Conservation (phyloP, 1,139 yeast genomes). For the Maudiozyma humilis region DNA sequence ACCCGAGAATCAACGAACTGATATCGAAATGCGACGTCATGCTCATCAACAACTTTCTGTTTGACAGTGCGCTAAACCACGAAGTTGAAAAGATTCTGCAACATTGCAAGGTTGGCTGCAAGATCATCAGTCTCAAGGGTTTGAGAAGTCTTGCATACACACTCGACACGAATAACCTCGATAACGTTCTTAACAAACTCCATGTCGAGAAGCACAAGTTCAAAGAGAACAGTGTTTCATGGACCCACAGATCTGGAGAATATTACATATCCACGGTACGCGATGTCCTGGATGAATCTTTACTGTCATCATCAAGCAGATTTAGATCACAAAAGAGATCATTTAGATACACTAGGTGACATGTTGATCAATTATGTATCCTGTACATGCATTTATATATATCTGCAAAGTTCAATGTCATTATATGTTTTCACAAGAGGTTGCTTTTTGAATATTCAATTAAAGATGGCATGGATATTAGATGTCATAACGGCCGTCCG, state of each 20-base stretch:
- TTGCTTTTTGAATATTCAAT: no score
- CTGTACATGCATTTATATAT: not conserved
- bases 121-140: slow-evolving; percentile 69
- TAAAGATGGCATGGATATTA: no score
- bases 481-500: no score
- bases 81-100: slow-evolving; percentile 58
- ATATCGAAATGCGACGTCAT: slow-evolving; percentile 63
- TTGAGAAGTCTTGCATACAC: slow-evolving; percentile 46
- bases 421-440: not conserved
- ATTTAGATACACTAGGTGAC: slow-evolving; percentile 24
- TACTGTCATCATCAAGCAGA: slow-evolving; percentile 29
- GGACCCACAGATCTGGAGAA: slow-evolving; percentile 77
- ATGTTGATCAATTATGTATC: no score
- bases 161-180: slow-evolving; percentile 46
- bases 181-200: slow-evolving; percentile 56
- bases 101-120: slow-evolving; percentile 65
- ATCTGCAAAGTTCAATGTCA: not conserved
- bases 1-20: slow-evolving; percentile 44
- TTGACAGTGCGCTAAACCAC: slow-evolving; percentile 63
- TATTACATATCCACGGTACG: slow-evolving; percentile 72
- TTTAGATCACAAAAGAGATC: slow-evolving; percentile 20
- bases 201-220: slow-evolving; percentile 58
- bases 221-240: slow-evolving; percentile 68
- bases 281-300: slow-evolving; percentile 35
- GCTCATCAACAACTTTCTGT: slow-evolving; percentile 73